phyloP scores from a whole-genome alignment of 2,329 filamentous ascomycete genomes.

The Chaetothyriales sp. region DNA sequence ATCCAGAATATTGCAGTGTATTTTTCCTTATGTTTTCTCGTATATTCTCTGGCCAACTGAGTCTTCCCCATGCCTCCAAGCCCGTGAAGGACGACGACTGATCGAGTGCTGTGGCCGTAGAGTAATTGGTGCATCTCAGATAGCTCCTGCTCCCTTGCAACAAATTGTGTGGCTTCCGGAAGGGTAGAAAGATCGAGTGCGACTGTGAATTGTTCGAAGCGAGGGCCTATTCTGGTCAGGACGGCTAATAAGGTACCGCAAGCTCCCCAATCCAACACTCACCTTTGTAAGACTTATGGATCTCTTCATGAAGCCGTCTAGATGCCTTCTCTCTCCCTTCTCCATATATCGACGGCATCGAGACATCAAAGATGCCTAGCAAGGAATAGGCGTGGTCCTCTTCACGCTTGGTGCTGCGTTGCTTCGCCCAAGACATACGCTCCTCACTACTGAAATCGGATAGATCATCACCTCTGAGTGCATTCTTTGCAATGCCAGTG shows the following conservation, averaged over 20 bases:
- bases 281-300: neutral
- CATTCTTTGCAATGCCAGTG: constrained; percentile 6
- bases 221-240: too few relatives aligned
- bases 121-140: constrained; percentile 13
- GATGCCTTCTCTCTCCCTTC: constrained; percentile 7
- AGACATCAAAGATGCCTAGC: constrained; percentile 17
- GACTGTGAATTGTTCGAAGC: constrained; percentile 5
- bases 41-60: constrained; percentile 29
- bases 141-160: constrained; percentile 16
- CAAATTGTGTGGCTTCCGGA: constrained; percentile 12
- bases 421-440: constrained; percentile 11
- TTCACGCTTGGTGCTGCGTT: constrained; percentile 11
- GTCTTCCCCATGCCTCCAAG: constrained; percentile 36
- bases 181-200: constrained; percentile 8
- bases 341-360: constrained; percentile 15
- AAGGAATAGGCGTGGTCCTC: constrained; percentile 20
- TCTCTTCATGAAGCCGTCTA: constrained; percentile 5
- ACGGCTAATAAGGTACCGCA: too few relatives aligned
- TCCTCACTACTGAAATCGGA: constrained; percentile 1
- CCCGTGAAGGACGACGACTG: constrained; percentile 24
- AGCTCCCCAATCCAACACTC: too few relatives aligned
- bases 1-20: constrained; percentile 34
- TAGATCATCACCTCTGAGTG: neutral
- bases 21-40: constrained; percentile 22
- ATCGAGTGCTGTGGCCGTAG: constrained; percentile 1